A percentile compares a stretch with the other conserved stretches of the same genome.
phyloP scores from a whole-genome alignment of 441 rosid genomes.

The Capsella rubella region DNA sequence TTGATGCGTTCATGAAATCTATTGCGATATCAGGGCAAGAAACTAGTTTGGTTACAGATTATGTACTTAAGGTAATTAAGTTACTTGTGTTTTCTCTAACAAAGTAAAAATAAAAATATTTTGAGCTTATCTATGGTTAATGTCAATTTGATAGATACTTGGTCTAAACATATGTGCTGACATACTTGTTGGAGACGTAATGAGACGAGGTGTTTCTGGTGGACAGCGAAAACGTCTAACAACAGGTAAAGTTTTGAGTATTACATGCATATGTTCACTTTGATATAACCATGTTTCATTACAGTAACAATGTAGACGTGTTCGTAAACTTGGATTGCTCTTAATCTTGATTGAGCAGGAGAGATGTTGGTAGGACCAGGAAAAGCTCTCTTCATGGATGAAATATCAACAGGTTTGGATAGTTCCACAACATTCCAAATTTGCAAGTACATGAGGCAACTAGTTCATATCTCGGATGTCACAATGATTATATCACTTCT shows the following conservation, averaged over 20 bases:
- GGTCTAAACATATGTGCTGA: slow-evolving; percentile 88
- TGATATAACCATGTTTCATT: slow-evolving; percentile 7
- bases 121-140: neutral
- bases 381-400: slow-evolving; percentile 84
- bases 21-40: slow-evolving; percentile 80
- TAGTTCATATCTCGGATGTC: slow-evolving; percentile 84
- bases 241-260: slow-evolving; percentile 54
- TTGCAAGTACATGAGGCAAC: slow-evolving; percentile 75
- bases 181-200: slow-evolving; percentile 74
- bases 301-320: neutral
- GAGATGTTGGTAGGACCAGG: slow-evolving; percentile 96
- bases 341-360: slow-evolving; percentile 51
- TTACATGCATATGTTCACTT: neutral
- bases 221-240: slow-evolving; percentile 93
- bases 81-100: neutral
- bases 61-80: slow-evolving; percentile 67
- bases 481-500: slow-evolving; percentile 83
- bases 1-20: slow-evolving; percentile 95
- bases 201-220: slow-evolving; percentile 93
- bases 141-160: slow-evolving; percentile 62
- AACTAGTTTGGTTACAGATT: slow-evolving; percentile 83
- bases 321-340: slow-evolving; percentile 16
- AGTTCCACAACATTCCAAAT: slow-evolving; percentile 90
- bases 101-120: neutral
- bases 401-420: slow-evolving; percentile 89